These are phyloP conservation scores for Coemansia sp. DNA, from an alignment of 192 early-diverging fungal genomes.

Conservation along the genomic window DNA sequence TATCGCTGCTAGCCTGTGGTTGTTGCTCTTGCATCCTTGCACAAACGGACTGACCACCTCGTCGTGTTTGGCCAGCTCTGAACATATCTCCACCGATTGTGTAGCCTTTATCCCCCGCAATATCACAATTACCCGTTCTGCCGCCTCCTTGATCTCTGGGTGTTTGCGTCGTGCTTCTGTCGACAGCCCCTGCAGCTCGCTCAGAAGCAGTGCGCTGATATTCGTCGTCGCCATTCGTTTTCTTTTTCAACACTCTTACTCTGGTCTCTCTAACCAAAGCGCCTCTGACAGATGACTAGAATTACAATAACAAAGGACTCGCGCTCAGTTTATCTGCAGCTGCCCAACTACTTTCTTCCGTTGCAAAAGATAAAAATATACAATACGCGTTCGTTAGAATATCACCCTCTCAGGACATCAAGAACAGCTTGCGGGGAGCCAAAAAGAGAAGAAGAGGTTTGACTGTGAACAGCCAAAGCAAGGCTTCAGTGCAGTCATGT, in stretches of 20 bases:
- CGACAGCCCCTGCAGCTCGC: conserved; percentile 81
- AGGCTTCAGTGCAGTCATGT: background rate
- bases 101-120: conserved; percentile 53
- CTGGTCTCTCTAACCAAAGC: background rate
- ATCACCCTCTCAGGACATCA: background rate
- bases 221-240: conserved; percentile 27
- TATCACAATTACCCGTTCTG: conserved; percentile 58
- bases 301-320: background rate
- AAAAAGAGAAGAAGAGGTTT: background rate
- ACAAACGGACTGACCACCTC: conserved; percentile 84
- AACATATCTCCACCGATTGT: conserved; percentile 48
- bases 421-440: background rate
- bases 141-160: conserved; percentile 92
- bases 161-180: conserved; percentile 85
- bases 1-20: conserved; percentile 74
- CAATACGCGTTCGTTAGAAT: background rate
- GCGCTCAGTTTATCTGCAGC: background rate
- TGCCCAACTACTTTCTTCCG: background rate
- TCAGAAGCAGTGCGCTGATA: conserved; percentile 59
- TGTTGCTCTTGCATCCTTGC: conserved; percentile 81
- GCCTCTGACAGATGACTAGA: background rate
- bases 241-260: background rate
- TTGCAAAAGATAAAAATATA: background rate
- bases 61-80: conserved; percentile 67
- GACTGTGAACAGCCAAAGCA: background rate